phyloP scores from a whole-genome alignment of 345 rosid genomes.

The Eucalyptus sp. region DNA sequence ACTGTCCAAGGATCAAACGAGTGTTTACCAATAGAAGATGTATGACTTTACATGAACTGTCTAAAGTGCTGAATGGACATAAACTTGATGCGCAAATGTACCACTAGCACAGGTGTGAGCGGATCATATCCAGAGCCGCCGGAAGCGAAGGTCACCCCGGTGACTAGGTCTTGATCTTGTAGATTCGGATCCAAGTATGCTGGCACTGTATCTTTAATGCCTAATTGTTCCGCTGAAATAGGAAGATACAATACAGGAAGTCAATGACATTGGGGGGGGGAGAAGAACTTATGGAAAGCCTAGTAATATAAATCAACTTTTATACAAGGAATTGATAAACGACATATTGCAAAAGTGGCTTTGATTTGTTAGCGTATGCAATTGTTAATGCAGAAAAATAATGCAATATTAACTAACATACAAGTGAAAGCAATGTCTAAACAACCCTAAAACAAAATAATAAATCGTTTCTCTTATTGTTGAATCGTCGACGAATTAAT shows the following conservation, averaged over 20 bases:
- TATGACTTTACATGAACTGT: neutral
- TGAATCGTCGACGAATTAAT: neutral
- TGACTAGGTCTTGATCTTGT: slow-evolving; percentile 35
- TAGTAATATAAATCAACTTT: neutral
- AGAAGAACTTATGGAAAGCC: neutral
- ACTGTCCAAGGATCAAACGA: slow-evolving; percentile 3
- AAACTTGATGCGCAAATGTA: neutral
- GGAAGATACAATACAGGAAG: neutral
- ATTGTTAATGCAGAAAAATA: neutral
- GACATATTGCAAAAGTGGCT: neutral
- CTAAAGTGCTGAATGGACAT: neutral
- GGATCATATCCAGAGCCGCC: slow-evolving; percentile 80
- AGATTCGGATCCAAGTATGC: slow-evolving; percentile 49
- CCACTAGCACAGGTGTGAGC: slow-evolving; percentile 38
- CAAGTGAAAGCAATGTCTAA: neutral
- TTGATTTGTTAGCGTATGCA: neutral
- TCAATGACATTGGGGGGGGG: neutral
- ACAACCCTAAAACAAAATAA: neutral
- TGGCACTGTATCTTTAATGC: slow-evolving; percentile 47
- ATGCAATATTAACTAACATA: neutral
- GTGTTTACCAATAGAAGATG: neutral
- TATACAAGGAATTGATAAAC: neutral
- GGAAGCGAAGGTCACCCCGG: slow-evolving; percentile 77
- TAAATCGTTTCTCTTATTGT: neutral
- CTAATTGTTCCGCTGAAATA: slow-evolving; percentile 48